Conservation (phyloP, 2,329 filamentous ascomycete species). For the Fusarium beomiforme region DNA sequence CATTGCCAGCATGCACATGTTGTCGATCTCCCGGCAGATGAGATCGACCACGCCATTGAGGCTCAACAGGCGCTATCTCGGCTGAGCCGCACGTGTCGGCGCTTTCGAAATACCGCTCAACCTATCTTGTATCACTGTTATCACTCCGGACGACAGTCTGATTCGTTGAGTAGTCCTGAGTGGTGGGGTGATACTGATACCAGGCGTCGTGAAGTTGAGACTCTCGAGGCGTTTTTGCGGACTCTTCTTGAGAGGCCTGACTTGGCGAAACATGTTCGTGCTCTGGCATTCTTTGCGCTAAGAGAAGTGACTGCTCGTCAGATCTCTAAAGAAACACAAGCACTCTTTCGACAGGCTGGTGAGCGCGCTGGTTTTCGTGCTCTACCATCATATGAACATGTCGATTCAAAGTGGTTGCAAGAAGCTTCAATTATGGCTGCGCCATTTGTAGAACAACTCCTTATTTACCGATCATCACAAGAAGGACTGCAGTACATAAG, state of each 20-base stretch:
- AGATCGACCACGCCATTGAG: constrained; percentile 35
- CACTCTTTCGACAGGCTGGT: constrained; percentile 41
- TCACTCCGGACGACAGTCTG: constrained; percentile 35
- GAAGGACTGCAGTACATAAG: constrained; percentile 41
- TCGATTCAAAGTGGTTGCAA: constrained; percentile 43
- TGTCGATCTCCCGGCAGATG: constrained; percentile 39
- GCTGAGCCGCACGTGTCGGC: constrained; percentile 41
- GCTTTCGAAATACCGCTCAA: constrained; percentile 34
- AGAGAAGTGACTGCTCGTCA: constrained; percentile 17
- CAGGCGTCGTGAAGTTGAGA: constrained; percentile 29
- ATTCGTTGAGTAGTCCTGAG: constrained; percentile 12
- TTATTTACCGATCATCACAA: constrained; percentile 42
- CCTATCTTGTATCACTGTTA: constrained; percentile 43
- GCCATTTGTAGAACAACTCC: constrained; percentile 41
- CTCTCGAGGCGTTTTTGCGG: constrained; percentile 36
- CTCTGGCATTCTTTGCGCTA: constrained; percentile 39
- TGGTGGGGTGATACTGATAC: constrained; percentile 24
- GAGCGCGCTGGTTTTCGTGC: constrained; percentile 41
- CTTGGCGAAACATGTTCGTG: constrained; percentile 39
- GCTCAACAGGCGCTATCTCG: constrained; percentile 42
- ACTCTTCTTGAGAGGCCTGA: constrained; percentile 40
- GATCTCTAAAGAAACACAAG: constrained; percentile 30
- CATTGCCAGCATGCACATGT: constrained; percentile 41
- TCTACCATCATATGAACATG: constrained; percentile 35
- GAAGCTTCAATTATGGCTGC: constrained; percentile 44